Evolutionary conservation across 2,329 filamentous ascomycete genomes (phyloP).

Genomic region (Colletotrichum cereale): DNA sequence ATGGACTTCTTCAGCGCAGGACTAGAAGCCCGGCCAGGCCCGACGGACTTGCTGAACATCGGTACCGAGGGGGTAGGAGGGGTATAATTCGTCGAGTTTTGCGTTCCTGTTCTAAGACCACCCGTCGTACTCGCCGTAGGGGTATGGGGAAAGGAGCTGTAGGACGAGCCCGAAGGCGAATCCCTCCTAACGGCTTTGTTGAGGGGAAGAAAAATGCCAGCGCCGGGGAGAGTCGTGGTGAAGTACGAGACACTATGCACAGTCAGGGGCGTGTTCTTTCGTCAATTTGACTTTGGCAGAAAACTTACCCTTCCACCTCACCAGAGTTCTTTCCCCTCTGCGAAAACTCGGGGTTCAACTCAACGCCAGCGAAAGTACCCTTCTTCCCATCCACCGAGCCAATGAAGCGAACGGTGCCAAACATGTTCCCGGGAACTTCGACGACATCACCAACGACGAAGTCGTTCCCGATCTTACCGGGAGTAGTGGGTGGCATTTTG

Average conservation of each 20-base stretch:
- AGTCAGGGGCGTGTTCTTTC: slow-evolving; percentile 29
- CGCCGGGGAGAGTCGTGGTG: slow-evolving; percentile 78
- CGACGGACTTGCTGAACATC: slow-evolving; percentile 91
- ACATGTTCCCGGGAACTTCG: slow-evolving; percentile 94
- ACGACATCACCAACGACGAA: slow-evolving; percentile 85
- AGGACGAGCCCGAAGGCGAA: slow-evolving; percentile 63
- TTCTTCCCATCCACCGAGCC: slow-evolving; percentile 90
- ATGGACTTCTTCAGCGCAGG: slow-evolving; percentile 75
- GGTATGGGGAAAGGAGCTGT: slow-evolving; percentile 71
- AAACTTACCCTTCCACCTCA: slow-evolving; percentile 88
- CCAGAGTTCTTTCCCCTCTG: slow-evolving; percentile 92
- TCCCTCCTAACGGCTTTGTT: slow-evolving; percentile 81
- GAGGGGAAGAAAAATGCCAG: slow-evolving; percentile 93
- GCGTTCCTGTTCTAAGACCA: slow-evolving; percentile 65
- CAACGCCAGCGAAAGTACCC: slow-evolving; percentile 91
- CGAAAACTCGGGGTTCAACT: slow-evolving; percentile 85
- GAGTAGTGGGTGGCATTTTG: slow-evolving; percentile 68
- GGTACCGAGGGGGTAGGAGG: slow-evolving; percentile 75
- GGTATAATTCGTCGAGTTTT: slow-evolving; percentile 71
- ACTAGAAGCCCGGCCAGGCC: slow-evolving; percentile 76
- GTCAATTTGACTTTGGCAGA: slow-evolving; percentile 29
- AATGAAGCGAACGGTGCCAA: slow-evolving; percentile 89
- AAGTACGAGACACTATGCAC: slow-evolving; percentile 79
- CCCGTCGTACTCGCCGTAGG: slow-evolving; percentile 74
- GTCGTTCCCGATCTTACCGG: slow-evolving; percentile 63